A percentile compares a stretch with the other conserved stretches of the same genome.
Conservation (phyloP, 2,329 filamentous ascomycete genomes). For the Neonectria faginata region DNA sequence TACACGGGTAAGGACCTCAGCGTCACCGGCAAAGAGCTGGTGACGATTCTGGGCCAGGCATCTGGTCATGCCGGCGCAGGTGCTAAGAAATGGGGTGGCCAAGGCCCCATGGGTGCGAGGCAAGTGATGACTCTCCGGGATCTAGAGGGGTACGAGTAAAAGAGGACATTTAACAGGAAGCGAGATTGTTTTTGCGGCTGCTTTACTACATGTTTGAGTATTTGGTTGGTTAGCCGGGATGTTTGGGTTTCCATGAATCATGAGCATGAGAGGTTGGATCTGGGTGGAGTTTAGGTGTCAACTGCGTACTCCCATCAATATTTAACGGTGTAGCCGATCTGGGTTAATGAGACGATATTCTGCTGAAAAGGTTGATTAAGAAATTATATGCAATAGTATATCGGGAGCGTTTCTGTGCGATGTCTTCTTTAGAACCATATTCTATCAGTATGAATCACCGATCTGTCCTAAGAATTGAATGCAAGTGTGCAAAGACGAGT, state of each 20-base stretch:
- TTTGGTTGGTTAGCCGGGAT: conserved; percentile 14
- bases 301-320: background rate
- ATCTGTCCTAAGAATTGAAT: background rate
- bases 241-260: conserved; percentile 29
- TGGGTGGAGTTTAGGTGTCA: conserved; percentile 36
- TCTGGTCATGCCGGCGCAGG: conserved; percentile 45
- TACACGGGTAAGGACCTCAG: conserved; percentile 45
- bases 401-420: background rate
- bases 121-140: conserved; percentile 50
- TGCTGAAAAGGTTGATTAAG: background rate
- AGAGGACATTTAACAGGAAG: conserved; percentile 10
- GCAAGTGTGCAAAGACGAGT: background rate
- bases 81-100: conserved; percentile 39
- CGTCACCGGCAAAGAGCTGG: conserved; percentile 46
- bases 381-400: background rate
- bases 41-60: conserved; percentile 45
- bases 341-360: background rate
- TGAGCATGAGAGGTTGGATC: conserved; percentile 27
- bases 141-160: conserved; percentile 46
- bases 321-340: background rate
- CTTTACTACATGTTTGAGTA: conserved; percentile 16
- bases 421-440: background rate
- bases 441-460: background rate
- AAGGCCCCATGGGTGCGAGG: conserved; percentile 47
- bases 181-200: conserved; percentile 21